Evolutionary conservation across 257 asterid genomes (phyloP).

Genomic region (Solanum megistacrolobum): DNA sequence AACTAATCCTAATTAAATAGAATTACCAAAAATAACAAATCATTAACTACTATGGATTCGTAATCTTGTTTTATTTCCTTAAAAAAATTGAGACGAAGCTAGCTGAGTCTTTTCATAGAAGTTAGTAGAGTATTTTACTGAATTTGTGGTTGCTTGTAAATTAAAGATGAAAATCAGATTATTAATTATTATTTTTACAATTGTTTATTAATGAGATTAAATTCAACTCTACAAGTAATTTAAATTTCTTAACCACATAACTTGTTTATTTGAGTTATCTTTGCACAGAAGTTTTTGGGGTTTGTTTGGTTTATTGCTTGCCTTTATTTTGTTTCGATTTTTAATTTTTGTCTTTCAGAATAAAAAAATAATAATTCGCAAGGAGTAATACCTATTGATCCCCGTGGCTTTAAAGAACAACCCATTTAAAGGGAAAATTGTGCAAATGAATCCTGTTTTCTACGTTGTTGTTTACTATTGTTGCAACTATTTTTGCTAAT

Average conservation of each 20-base stretch:
- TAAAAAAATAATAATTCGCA: too few relatives aligned
- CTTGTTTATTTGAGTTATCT: background rate
- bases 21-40: too few relatives aligned
- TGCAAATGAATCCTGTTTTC: background rate
- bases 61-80: too few relatives aligned
- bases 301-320: background rate
- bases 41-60: too few relatives aligned
- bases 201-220: background rate
- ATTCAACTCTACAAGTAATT: background rate
- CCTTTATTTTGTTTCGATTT: background rate
- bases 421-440: background rate
- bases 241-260: background rate
- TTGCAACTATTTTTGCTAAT: too few relatives aligned
- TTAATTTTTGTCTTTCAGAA: too few relatives aligned
- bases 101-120: too few relatives aligned
- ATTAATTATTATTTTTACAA: background rate
- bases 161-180: background rate
- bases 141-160: background rate
- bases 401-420: background rate
- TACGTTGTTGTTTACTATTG: too few relatives aligned
- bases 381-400: background rate
- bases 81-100: too few relatives aligned
- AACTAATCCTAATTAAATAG: too few relatives aligned
- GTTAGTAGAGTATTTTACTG: too few relatives aligned
- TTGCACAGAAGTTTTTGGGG: background rate